Evolutionary conservation across 1,284 basidiomycete genomes (phyloP), one percentile per base, ranked within the genome.

Genomic region (Ceratobasidium sp.): DNA sequence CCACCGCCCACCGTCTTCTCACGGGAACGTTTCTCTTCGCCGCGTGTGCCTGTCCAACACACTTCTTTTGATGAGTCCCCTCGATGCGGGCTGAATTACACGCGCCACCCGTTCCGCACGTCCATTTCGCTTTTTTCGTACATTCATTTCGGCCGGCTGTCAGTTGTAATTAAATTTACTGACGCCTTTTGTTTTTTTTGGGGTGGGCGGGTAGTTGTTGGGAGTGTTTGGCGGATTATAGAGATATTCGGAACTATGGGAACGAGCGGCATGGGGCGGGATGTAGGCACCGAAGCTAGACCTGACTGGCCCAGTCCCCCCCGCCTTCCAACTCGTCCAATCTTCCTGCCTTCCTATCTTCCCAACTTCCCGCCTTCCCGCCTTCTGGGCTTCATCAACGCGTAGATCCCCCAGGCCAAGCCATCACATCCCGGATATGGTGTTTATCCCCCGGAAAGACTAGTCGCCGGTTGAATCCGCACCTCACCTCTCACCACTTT

Each of bases 191-290:
- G 58, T 61, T 41, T 21, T 7, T 58, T 58, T 61, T n/a, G n/a
- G n/a, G n/a, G n/a, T n/a, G n/a, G n/a, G n/a, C n/a, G n/a, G n/a
- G n/a, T 41, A 63, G 59, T 47, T 63, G 59, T 28, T 63, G 59
- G 59, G 38, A n/a, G 4, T 63, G 59, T 28, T 26, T 63, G 21
- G 59, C 43, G 9, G 59, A 63, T 47, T 63, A 63, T 26, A 47
- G 21, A 8, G 18, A 35, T 16, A 47, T 63, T 26, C 38, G 59
- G n/a, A 6, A 28, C 6, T 21, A 47, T 30, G 59, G 59, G 3
- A 63, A 46, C 43, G 16, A 3, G 18, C 21, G 9, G 5, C 59
- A 63, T 43, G 30, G 14, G 23, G 9, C 21, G 43, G 59, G 59
- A 26, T 63, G 59, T 30, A 14, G 21, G 3, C 59, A 63, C 23